Conservation (phyloP, 2,329 filamentous ascomycete species). For the Epichloe festucae region DNA sequence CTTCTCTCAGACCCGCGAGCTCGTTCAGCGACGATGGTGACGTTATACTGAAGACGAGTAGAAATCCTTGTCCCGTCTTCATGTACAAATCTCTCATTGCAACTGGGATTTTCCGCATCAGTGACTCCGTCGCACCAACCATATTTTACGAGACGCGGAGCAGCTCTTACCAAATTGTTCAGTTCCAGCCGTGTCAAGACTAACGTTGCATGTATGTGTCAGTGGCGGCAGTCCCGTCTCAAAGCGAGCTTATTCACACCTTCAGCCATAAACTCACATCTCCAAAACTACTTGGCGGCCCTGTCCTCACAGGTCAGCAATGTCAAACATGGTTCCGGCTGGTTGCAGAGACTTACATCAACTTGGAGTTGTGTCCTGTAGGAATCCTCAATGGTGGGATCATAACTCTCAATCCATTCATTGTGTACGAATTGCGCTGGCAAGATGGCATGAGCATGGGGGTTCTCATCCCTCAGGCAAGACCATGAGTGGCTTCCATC, state of each 20-base stretch:
- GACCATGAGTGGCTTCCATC: background rate
- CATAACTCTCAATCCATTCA: constrained; percentile 84
- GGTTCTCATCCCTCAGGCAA: background rate
- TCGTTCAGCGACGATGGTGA: constrained; percentile 74
- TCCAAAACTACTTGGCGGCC: constrained; percentile 80
- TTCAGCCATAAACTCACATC: constrained; percentile 48
- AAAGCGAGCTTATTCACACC: constrained; percentile 8
- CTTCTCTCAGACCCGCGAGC: constrained; percentile 67
- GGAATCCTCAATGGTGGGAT: constrained; percentile 67
- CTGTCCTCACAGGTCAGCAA: constrained; percentile 27
- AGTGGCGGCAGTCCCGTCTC: constrained; percentile 5
- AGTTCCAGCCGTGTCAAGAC: constrained; percentile 79
- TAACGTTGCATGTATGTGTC: constrained; percentile 8
- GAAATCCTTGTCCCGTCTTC: constrained; percentile 85
- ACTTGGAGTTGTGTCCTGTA: constrained; percentile 66
- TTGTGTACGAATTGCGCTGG: constrained; percentile 86
- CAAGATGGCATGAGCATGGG: constrained; percentile 7
- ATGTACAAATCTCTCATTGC: constrained; percentile 75
- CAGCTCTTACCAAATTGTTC: constrained; percentile 71
- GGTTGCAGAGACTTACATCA: constrained; percentile 51
- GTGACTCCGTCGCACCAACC: background rate
- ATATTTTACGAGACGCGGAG: background rate
- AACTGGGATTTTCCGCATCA: constrained; percentile 23
- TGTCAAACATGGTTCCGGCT: background rate
- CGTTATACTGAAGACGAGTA: constrained; percentile 86